Base-by-base conservation (phyloP, 2,329 filamentous ascomycete genomes). In the Colletotrichum tabaci region DNA sequence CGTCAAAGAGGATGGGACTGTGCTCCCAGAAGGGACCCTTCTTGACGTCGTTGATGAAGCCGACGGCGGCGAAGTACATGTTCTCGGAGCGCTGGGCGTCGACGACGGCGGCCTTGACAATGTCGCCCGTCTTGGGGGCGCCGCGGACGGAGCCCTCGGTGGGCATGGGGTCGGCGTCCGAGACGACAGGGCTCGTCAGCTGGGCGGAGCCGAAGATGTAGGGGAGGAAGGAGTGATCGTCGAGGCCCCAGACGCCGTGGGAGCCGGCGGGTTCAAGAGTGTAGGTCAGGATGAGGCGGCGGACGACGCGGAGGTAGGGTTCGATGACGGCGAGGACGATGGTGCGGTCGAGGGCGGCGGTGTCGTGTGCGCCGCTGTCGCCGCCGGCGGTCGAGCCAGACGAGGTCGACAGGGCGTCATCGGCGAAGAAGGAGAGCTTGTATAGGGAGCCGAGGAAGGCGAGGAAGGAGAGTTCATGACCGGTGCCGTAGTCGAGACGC, bases 41-140 rank as follows among this genome's bases (percentile, higher is more conserved):
- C 80, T 99, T 99, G 60, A 99, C 96, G 78, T 98, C 95, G 81
- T 98, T 93, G 80, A 99, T 98, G 85, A 99, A 99, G 12, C 95
- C 95, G 69, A 99, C 91, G 42, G 96, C 96, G 6, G 94, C 93
- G 81, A 98, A 99, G 82, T 99, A 99, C 89, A 99, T 89, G 78
- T 96, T 95, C 38, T 82, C 83, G 66, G 86, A 85, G 58, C 93
- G 88, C 79, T 94, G 89, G 64, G 87, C 84, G 49, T 92, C 88
- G 30, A 95, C 92, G 10, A 89, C 81, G n/a, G 85, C 84, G 2
- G 86, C 78, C 75, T 93, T 93, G 38, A 88, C 86, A 0, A 98
- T 89, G 61, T 92, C 90, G 4, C 85, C 87, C 1, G 95, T 92
- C 64, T 92, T 89, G 0, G 95, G 94, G 0, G 94, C 89, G 44